Conservation (phyloP, 192 early-diverging fungal genomes). For the Backusella tarrabulga region DNA sequence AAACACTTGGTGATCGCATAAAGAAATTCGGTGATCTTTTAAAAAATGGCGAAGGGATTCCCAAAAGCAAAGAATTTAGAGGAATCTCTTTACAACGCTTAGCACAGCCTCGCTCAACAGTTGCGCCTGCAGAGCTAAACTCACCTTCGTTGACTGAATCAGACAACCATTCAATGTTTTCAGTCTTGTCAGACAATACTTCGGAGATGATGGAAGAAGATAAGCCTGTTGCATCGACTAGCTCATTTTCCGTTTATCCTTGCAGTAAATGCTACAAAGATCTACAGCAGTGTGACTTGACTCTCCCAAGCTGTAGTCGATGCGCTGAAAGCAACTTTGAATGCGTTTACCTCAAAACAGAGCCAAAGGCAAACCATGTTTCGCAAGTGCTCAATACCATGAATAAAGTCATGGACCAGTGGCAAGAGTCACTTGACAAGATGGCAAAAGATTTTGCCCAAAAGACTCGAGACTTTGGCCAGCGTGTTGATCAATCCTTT, state of each 20-base stretch:
- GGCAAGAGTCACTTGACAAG: slow-evolving; percentile 44
- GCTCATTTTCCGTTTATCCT: slow-evolving; percentile 36
- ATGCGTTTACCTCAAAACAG: slow-evolving; percentile 34
- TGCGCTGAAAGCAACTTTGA: slow-evolving; percentile 27
- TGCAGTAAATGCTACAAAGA: slow-evolving; percentile 42
- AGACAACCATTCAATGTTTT: background rate
- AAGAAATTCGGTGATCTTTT: slow-evolving; percentile 39
- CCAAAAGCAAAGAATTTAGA: slow-evolving; percentile 12
- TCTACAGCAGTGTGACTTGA: slow-evolving; percentile 38
- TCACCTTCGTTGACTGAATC: background rate
- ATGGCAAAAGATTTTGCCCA: slow-evolving; percentile 44
- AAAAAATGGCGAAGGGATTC: slow-evolving; percentile 23
- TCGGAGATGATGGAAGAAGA: background rate
- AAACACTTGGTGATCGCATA: slow-evolving; percentile 38
- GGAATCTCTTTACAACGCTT: slow-evolving; percentile 13
- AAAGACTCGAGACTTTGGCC: slow-evolving; percentile 34
- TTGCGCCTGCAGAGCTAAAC: background rate
- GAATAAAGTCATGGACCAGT: slow-evolving; percentile 43
- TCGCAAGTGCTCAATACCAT: slow-evolving; percentile 41
- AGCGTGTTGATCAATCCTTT: slow-evolving; percentile 24
- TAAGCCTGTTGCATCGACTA: slow-evolving; percentile 15
- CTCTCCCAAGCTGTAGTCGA: slow-evolving; percentile 33
- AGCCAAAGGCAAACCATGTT: slow-evolving; percentile 40
- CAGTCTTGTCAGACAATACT: background rate
- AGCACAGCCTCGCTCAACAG: slow-evolving; percentile 13